These are phyloP conservation scores for Cyberlindnera japonica DNA, from an alignment of 805 yeast genomes.

Conservation along the genomic window DNA sequence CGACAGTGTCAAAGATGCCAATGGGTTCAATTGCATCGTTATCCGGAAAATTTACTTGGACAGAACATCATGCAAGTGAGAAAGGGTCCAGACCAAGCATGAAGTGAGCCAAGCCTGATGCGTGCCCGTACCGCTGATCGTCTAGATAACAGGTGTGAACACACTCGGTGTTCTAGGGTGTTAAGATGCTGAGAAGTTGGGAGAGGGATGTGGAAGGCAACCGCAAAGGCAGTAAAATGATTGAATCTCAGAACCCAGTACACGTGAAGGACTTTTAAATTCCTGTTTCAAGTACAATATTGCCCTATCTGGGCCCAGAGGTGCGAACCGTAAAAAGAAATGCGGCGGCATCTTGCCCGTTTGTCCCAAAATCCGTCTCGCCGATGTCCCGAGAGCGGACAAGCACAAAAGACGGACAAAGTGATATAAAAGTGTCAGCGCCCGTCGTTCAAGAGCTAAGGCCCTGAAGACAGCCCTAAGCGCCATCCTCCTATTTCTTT, in stretches of 20 bases:
- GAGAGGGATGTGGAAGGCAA: no score
- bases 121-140: conserved; percentile 25
- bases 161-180: not conserved
- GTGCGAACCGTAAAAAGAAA: not conserved
- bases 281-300: no score
- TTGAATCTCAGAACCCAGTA: no score
- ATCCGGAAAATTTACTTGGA: not conserved
- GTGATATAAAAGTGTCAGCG: conserved; percentile 4
- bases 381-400: not conserved
- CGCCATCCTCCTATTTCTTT: not conserved
- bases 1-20: no score
- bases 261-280: no score
- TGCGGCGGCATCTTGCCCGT: no score
- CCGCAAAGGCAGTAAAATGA: no score
- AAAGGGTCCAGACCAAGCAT: not conserved
- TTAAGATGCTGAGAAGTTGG: not conserved
- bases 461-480: not conserved
- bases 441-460: not conserved
- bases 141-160: conserved; percentile 16
- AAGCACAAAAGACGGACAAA: not conserved
- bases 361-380: conserved; percentile 1
- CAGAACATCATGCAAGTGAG: not conserved
- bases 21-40: no score
- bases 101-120: not conserved
- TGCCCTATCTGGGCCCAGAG: not conserved